Conservation (phyloP, 805 yeast genomes). For the Torulaspora delbrueckii region DNA sequence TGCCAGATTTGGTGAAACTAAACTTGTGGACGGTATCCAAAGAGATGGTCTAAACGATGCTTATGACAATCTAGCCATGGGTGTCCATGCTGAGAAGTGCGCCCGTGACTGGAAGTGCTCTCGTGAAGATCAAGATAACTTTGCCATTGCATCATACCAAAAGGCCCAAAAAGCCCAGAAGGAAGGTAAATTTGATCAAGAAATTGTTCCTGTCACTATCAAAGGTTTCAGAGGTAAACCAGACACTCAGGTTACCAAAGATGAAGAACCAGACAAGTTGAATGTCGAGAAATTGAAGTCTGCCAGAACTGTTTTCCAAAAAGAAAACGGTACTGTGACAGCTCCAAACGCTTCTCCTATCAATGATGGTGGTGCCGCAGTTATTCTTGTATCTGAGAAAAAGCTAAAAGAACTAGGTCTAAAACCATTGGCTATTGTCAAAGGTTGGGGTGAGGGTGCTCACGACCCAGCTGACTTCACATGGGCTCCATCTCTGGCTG, state of each 20-base stretch:
- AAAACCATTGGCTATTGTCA: conserved; percentile 82
- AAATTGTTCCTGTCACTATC: conserved; percentile 82
- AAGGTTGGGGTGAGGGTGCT: conserved; percentile 98
- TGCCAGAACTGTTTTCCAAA: conserved; percentile 93
- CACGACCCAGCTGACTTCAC: conserved; percentile 93
- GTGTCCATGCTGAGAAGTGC: conserved; percentile 95
- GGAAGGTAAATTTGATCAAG: conserved; percentile 74
- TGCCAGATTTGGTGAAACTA: conserved; percentile 79
- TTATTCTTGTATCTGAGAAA: conserved; percentile 76
- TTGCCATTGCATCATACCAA: conserved; percentile 77
- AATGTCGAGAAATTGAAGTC: conserved; percentile 69
- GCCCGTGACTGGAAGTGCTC: conserved; percentile 73
- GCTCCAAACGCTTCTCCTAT: conserved; percentile 96
- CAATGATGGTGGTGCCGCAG: conserved; percentile 98
- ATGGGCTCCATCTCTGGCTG: conserved; percentile 89
- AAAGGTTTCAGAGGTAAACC: conserved; percentile 92
- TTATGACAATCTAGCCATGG: conserved; percentile 86
- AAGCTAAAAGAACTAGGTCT: conserved; percentile 82
- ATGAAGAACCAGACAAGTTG: conserved; percentile 79
- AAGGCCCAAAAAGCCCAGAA: conserved; percentile 79
- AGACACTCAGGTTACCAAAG: conserved; percentile 61
- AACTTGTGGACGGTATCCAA: conserved; percentile 80
- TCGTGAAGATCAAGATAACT: conserved; percentile 86
- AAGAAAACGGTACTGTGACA: conserved; percentile 91
- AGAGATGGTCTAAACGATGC: conserved; percentile 94